phyloP scores from a whole-genome alignment of 129 eudicot genomes.

The Saposhnikovia divaricata region DNA sequence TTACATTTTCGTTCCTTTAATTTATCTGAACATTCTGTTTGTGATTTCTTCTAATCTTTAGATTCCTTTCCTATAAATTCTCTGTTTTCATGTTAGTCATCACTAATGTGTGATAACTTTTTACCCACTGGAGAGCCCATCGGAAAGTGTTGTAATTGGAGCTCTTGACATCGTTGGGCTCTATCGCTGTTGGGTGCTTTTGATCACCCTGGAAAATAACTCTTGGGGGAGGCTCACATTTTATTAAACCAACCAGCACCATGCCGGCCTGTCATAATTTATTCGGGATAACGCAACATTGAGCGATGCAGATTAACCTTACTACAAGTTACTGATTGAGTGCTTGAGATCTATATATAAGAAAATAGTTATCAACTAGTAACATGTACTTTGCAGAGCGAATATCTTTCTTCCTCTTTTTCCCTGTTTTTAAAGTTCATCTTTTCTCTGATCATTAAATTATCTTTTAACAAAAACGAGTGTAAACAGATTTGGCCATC shows the following conservation, averaged over 20 bases:
- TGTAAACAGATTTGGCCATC: constrained; percentile 26
- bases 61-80: not conserved
- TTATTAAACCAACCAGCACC: too few relatives aligned
- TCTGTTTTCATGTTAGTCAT: not conserved
- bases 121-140: not conserved
- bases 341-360: too few relatives aligned
- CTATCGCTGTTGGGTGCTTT: not conserved
- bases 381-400: too few relatives aligned
- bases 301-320: too few relatives aligned
- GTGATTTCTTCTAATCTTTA: not conserved
- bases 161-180: not conserved
- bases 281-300: too few relatives aligned
- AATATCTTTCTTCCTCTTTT: not conserved
- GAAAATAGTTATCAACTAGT: too few relatives aligned
- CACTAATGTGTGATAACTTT: too few relatives aligned
- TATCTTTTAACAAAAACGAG: not conserved
- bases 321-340: too few relatives aligned
- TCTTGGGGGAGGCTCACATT: too few relatives aligned
- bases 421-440: not conserved
- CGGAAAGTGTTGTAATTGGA: not conserved
- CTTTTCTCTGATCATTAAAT: not conserved
- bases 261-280: too few relatives aligned
- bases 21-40: not conserved
- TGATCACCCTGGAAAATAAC: too few relatives aligned
- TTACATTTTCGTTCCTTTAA: not conserved